Percentiles rank a stretch among this genome's conserved stretches.
phyloP scores from a whole-genome alignment of 176 grass and related monocot genomes.

The Carex kokanica region DNA sequence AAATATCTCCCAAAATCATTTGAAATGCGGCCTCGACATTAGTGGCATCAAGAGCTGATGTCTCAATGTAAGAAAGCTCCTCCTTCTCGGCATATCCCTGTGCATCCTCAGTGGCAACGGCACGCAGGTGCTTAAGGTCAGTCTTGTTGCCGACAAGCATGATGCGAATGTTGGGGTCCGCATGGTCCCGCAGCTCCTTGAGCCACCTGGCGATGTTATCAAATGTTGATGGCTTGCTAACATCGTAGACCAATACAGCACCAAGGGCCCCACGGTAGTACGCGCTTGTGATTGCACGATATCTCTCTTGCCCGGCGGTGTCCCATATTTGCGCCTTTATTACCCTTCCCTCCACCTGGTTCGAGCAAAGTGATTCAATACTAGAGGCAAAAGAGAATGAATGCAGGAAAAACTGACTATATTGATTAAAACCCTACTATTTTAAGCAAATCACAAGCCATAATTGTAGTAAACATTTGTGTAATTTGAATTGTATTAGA shows the following conservation, averaged over 20 bases:
- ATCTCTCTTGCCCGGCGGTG: constrained; percentile 77
- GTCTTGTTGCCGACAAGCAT: constrained; percentile 96
- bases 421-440: not conserved
- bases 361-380: not conserved
- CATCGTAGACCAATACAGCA: constrained; percentile 73
- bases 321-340: constrained; percentile 97
- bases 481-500: not conserved
- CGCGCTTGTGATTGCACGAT: constrained; percentile 78
- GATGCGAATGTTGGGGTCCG: constrained; percentile 71
- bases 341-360: constrained; percentile 74
- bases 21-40: constrained; percentile 87
- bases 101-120: constrained; percentile 46
- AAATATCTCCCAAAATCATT: constrained; percentile 72
- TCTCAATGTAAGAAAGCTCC: constrained; percentile 78
- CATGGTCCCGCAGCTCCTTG: constrained; percentile 79
- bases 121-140: constrained; percentile 64
- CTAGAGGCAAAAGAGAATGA: not conserved
- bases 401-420: not conserved
- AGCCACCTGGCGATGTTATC: constrained; percentile 86
- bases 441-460: not conserved
- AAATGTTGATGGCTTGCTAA: constrained; percentile 82
- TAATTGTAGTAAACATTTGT: not conserved
- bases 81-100: constrained; percentile 57
- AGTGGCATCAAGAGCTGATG: constrained; percentile 69
- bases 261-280: constrained; percentile 91